A percentile compares a stretch with the other conserved stretches of the same genome.
These are phyloP conservation scores for Wallacemonas collosoma DNA, from an alignment of 208 protist genomes.

Conservation along the genomic window DNA sequence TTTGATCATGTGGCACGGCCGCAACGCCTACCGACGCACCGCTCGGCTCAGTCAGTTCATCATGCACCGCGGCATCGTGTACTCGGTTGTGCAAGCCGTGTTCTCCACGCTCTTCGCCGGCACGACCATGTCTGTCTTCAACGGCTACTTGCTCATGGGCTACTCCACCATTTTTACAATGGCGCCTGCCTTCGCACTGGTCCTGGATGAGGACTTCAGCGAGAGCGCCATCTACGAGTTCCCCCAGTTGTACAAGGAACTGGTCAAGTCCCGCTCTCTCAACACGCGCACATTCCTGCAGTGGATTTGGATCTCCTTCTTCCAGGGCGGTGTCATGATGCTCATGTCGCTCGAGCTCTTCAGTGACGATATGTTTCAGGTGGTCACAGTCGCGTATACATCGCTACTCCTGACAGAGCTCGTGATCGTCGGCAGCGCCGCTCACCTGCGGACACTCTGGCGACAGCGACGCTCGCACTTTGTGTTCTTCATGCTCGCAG, in stretches of 20 bases:
- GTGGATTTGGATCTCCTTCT: slow-evolving; percentile 87
- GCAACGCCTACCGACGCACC: slow-evolving; percentile 92
- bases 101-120: slow-evolving; percentile 98
- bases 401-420: slow-evolving; percentile 97
- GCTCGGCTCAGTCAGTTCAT: slow-evolving; percentile 96
- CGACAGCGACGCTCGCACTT: slow-evolving; percentile 69
- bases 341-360: slow-evolving; percentile 95
- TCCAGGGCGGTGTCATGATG: slow-evolving; percentile 97
- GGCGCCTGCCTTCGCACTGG: slow-evolving; percentile 97
- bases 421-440: slow-evolving; percentile 94
- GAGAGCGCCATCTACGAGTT: slow-evolving; percentile 93
- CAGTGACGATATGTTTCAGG: slow-evolving; percentile 93
- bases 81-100: slow-evolving; percentile 97
- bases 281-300: slow-evolving; percentile 84
- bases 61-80: slow-evolving; percentile 98
- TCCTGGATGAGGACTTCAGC: slow-evolving; percentile 97
- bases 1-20: slow-evolving; percentile 91
- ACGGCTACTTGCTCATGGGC: slow-evolving; percentile 95
- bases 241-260: slow-evolving; percentile 97
- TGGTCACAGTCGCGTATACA: slow-evolving; percentile 98
- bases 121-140: slow-evolving; percentile 97
- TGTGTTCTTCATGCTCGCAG: slow-evolving; percentile 83
- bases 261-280: slow-evolving; percentile 95
- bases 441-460: slow-evolving; percentile 90
- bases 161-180: slow-evolving; percentile 98